These are phyloP conservation scores for Vitellaria paradoxa DNA, from an alignment of 179 eudicot genomes.

Conservation along the genomic window DNA sequence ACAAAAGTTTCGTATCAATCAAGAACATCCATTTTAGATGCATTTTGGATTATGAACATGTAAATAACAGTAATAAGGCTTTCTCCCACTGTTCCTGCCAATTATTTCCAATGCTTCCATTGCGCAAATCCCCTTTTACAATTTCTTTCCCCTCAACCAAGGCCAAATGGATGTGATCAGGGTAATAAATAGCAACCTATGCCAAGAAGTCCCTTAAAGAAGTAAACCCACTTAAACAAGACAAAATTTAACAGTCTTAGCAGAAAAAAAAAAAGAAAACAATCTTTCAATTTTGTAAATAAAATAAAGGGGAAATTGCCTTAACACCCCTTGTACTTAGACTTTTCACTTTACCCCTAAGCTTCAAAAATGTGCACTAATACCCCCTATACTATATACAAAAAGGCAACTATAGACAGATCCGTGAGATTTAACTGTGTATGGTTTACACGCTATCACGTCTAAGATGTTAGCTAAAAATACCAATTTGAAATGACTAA, in stretches of 20 bases:
- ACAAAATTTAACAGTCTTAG: neutral
- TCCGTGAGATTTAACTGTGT: too few relatives aligned
- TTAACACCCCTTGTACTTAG: too few relatives aligned
- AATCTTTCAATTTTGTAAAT: neutral
- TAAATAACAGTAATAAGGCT: conserved; percentile 24
- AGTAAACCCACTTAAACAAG: conserved; percentile 1
- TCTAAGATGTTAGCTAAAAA: too few relatives aligned
- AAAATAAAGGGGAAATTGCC: neutral
- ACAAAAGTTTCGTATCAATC: neutral
- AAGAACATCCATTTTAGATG: neutral
- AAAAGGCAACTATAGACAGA: too few relatives aligned
- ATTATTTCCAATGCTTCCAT: conserved; percentile 20
- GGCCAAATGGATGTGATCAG: conserved; percentile 52
- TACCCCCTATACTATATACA: too few relatives aligned
- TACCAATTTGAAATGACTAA: too few relatives aligned
- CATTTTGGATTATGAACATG: neutral
- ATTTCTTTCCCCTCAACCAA: conserved; percentile 48
- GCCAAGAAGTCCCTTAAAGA: conserved; percentile 10
- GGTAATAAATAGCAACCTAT: conserved; percentile 62
- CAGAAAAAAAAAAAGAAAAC: too few relatives aligned
- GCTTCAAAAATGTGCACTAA: too few relatives aligned
- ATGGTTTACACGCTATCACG: too few relatives aligned
- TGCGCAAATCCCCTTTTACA: conserved; percentile 23
- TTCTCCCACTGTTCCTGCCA: conserved; percentile 47
- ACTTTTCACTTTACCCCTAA: too few relatives aligned